These are phyloP conservation scores for Wilhelminamyces savonicus DNA, from an alignment of 805 yeast species.

Conservation along the genomic window DNA sequence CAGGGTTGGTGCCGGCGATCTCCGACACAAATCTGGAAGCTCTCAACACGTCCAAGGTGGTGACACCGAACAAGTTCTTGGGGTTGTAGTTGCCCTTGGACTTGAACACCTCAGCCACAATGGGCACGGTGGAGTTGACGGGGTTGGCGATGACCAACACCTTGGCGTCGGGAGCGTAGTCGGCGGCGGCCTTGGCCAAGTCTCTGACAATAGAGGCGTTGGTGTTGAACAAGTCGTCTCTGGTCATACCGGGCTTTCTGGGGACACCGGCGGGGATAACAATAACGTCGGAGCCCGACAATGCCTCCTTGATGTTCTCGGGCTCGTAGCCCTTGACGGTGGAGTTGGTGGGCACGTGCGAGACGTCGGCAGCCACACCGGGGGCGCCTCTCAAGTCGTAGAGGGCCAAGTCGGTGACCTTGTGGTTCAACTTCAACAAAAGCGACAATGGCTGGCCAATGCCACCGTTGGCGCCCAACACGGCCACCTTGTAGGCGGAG, in stretches of 20 bases:
- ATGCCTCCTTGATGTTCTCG: slow-evolving; percentile 64
- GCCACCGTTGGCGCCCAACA: slow-evolving; percentile 87
- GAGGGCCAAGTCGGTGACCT: slow-evolving; percentile 78
- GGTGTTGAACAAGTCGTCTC: slow-evolving; percentile 95
- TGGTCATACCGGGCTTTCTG: slow-evolving; percentile 98
- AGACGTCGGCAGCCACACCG: slow-evolving; percentile 95
- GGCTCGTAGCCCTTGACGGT: slow-evolving; percentile 84
- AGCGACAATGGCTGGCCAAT: slow-evolving; percentile 78
- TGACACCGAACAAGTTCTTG: slow-evolving; percentile 89
- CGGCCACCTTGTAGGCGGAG: slow-evolving; percentile 65
- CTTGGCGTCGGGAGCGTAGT: slow-evolving; percentile 77
- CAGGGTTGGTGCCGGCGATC: slow-evolving; percentile 68
- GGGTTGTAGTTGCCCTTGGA: slow-evolving; percentile 85
- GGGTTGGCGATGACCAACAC: slow-evolving; percentile 86
- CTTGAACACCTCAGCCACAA: slow-evolving; percentile 89
- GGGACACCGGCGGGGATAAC: slow-evolving; percentile 97
- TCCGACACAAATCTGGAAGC: slow-evolving; percentile 78
- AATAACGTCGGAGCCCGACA: slow-evolving; percentile 76
- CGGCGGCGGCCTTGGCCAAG: slow-evolving; percentile 81
- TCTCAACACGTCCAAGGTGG: slow-evolving; percentile 89
- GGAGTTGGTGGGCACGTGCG: slow-evolving; percentile 91
- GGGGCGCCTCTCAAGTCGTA: slow-evolving; percentile 90
- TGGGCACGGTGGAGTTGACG: slow-evolving; percentile 95
- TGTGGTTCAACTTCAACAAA: slow-evolving; percentile 79
- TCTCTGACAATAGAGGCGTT: slow-evolving; percentile 94